These are phyloP conservation scores for Papilionanthe hybrid DNA, from an alignment of 116 monocot genomes.

Conservation along the genomic window DNA sequence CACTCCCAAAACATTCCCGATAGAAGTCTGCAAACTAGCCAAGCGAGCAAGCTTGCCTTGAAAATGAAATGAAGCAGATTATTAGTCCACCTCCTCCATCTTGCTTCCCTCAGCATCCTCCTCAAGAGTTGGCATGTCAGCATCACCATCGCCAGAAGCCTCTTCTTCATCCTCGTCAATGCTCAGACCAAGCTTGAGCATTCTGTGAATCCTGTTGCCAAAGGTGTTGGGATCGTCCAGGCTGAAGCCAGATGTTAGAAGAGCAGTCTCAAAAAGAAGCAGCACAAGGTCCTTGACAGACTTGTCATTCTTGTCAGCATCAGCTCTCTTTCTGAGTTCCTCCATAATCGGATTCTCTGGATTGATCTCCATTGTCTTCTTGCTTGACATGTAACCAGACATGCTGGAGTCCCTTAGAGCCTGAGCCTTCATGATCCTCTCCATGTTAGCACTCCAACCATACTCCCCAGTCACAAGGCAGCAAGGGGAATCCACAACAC, in stretches of 20 bases:
- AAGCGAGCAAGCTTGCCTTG: no score
- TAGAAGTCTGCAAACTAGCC: no score
- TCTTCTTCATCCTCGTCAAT: slow-evolving; percentile 27
- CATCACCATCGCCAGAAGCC: slow-evolving; percentile 9
- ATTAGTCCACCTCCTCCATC: slow-evolving; percentile 32
- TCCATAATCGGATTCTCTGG: slow-evolving; percentile 35
- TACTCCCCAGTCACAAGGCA: slow-evolving; percentile 18
- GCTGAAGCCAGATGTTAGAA: slow-evolving; percentile 22
- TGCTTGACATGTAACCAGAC: slow-evolving; percentile 24
- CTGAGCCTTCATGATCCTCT: slow-evolving; percentile 16
- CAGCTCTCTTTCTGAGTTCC: neutral
- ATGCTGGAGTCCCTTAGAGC: slow-evolving; percentile 21
- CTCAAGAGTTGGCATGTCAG: slow-evolving; percentile 17
- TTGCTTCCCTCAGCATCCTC: slow-evolving; percentile 28
- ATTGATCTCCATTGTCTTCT: slow-evolving; percentile 29
- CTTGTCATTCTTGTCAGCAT: slow-evolving; percentile 26
- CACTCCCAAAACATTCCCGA: no score
- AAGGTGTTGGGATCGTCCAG: slow-evolving; percentile 25
- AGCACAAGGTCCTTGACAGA: slow-evolving; percentile 21
- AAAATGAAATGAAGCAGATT: no score
- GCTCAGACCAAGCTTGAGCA: slow-evolving; percentile 21
- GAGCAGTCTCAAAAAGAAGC: slow-evolving; percentile 18
- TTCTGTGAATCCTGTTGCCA: slow-evolving; percentile 21
- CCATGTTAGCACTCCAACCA: slow-evolving; percentile 28
- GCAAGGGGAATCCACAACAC: slow-evolving; percentile 19